These are phyloP conservation scores for Endogone sp. DNA, from an alignment of 192 early-diverging fungal species.

Conservation along the genomic window DNA sequence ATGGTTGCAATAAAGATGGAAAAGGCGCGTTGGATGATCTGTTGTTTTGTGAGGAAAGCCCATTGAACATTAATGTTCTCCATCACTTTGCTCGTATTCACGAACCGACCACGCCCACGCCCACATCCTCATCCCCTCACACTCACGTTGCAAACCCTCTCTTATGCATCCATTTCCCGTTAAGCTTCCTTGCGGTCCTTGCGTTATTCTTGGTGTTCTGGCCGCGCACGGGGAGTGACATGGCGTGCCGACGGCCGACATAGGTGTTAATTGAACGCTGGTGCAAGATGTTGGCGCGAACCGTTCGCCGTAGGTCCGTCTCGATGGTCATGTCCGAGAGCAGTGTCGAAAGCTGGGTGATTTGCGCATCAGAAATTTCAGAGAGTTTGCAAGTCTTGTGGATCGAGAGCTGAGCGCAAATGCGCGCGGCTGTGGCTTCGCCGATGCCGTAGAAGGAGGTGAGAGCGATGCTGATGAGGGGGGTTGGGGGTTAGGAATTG, in stretches of 20 bases:
- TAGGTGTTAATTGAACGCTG: conserved; percentile 71
- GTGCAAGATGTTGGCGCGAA: conserved; percentile 68
- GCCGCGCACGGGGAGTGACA: conserved; percentile 85
- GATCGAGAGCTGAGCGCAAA: conserved; percentile 81
- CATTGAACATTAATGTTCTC: no score
- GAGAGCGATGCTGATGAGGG: background rate
- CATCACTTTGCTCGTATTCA: no score
- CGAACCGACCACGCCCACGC: no score
- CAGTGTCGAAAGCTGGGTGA: conserved; percentile 80
- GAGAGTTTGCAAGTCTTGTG: conserved; percentile 82
- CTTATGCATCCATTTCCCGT: conserved; percentile 62
- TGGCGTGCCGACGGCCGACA: conserved; percentile 79
- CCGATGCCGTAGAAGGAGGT: conserved; percentile 90
- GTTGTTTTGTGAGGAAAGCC: no score
- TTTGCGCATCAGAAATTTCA: conserved; percentile 84
- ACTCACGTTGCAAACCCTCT: no score
- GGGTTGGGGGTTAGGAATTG: background rate
- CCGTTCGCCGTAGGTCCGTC: conserved; percentile 68
- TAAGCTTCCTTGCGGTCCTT: conserved; percentile 82
- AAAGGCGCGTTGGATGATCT: no score
- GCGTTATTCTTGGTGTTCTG: conserved; percentile 86
- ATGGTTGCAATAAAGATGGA: no score
- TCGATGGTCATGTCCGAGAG: conserved; percentile 89
- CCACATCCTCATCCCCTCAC: no score
- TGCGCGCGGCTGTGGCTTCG: conserved; percentile 57